A percentile compares a stretch with the other conserved stretches of the same genome.
Conservation (phyloP, 805 yeast species). For the Saccharomycopsis sp. region DNA sequence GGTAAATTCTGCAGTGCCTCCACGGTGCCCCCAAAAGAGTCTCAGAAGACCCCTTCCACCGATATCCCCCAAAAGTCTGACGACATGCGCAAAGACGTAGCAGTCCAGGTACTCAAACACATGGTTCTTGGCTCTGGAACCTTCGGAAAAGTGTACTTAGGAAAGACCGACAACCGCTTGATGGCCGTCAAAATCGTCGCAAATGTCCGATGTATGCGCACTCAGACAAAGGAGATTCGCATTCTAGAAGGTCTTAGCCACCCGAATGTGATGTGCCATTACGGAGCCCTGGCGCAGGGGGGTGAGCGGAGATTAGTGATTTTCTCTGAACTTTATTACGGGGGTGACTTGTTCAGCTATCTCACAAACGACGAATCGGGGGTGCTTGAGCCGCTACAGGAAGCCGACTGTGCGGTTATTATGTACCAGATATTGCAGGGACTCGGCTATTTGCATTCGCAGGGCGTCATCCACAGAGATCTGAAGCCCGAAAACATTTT, state of each 20-base stretch:
- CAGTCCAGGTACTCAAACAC: slow-evolving; percentile 17
- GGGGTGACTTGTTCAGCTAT: slow-evolving; percentile 56
- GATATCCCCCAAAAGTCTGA: no score
- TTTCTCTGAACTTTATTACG: slow-evolving; percentile 31
- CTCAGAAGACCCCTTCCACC: no score
- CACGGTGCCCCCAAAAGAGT: no score
- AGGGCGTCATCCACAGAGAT: slow-evolving; percentile 59
- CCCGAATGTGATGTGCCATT: neutral
- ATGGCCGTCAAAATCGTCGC: neutral
- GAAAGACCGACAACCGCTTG: slow-evolving; percentile 30
- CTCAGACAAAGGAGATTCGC: neutral
- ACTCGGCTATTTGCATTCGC: slow-evolving; percentile 44
- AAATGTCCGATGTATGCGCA: neutral
- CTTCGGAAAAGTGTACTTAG: slow-evolving; percentile 43
- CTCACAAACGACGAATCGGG: slow-evolving; percentile 34
- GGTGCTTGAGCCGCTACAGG: slow-evolving; percentile 37
- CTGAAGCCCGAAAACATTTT: slow-evolving; percentile 60
- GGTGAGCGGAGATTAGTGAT: neutral
- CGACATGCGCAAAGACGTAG: neutral
- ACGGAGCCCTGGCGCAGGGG: neutral
- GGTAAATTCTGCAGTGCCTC: no score
- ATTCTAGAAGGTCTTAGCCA: neutral
- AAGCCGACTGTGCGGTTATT: slow-evolving; percentile 47
- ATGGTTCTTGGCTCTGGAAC: slow-evolving; percentile 48
- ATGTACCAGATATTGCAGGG: slow-evolving; percentile 53